These are phyloP conservation scores for Penicillium paxilli DNA, from an alignment of 495 filamentous ascomycete genomes.

Conservation along the genomic window DNA sequence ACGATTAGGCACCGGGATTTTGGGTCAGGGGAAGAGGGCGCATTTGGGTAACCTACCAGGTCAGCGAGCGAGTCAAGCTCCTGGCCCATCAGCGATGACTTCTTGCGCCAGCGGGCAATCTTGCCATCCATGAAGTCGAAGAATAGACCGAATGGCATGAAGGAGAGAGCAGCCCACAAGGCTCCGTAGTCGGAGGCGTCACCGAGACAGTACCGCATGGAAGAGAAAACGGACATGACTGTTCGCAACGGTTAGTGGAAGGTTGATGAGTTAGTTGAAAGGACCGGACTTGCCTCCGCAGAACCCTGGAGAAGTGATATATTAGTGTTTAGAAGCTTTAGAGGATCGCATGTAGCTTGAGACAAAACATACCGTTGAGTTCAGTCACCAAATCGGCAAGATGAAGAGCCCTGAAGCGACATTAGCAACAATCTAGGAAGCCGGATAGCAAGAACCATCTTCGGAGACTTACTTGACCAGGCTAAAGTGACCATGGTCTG, in stretches of 20 bases:
- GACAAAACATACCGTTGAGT: slow-evolving; percentile 71
- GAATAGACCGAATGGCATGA: slow-evolving; percentile 93
- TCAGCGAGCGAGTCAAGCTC: slow-evolving; percentile 97
- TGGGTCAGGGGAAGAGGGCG: neutral
- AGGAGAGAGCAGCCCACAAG: slow-evolving; percentile 77
- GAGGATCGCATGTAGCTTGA: neutral
- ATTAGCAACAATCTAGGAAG: slow-evolving; percentile 16
- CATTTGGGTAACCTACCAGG: slow-evolving; percentile 64
- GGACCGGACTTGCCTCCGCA: slow-evolving; percentile 49
- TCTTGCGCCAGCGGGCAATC: slow-evolving; percentile 92
- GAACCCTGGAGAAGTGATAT: slow-evolving; percentile 40
- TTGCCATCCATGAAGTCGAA: slow-evolving; percentile 99
- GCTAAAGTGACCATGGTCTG: slow-evolving; percentile 76
- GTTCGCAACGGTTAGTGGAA: slow-evolving; percentile 26
- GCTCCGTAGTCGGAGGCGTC: slow-evolving; percentile 62
- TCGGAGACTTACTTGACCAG: slow-evolving; percentile 58
- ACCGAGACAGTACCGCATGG: slow-evolving; percentile 88
- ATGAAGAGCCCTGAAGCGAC: slow-evolving; percentile 69
- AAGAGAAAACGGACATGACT: slow-evolving; percentile 94
- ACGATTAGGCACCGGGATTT: neutral
- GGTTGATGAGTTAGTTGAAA: slow-evolving; percentile 1
- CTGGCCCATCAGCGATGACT: slow-evolving; percentile 96
- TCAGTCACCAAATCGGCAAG: slow-evolving; percentile 95
- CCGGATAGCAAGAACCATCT: neutral
- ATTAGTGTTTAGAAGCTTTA: slow-evolving; percentile 8